Evolutionary conservation across 176 grass and related monocot species (phyloP).

Genomic region (Dactylis glomerata): DNA sequence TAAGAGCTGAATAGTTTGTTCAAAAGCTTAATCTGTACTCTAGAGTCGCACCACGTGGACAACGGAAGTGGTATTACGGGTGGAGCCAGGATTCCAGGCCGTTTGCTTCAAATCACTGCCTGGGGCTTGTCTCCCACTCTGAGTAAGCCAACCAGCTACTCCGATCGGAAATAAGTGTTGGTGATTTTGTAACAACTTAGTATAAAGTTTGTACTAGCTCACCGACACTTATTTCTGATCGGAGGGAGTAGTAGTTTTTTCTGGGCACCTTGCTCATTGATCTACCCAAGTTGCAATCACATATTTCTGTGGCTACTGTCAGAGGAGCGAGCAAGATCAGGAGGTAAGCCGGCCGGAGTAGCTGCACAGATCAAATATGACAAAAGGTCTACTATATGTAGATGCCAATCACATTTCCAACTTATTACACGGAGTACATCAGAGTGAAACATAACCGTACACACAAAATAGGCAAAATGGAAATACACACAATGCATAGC

Average conservation of each 20-base stretch:
- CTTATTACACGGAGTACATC: neutral
- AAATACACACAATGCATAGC: neutral
- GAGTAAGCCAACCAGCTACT: no score
- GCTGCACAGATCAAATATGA: neutral
- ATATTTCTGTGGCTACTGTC: neutral
- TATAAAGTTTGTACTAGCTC: no score
- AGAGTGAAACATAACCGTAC: neutral
- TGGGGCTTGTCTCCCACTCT: no score
- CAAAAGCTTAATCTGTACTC: neutral
- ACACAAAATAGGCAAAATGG: neutral
- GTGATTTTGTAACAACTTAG: no score
- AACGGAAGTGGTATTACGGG: no score
- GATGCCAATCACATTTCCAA: neutral
- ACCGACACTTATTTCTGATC: no score
- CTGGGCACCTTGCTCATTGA: neutral
- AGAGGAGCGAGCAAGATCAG: neutral
- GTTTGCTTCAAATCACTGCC: no score
- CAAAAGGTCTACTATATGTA: neutral
- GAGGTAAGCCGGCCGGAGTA: neutral
- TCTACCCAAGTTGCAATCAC: neutral
- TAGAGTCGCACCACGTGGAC: neutral
- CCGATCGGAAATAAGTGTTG: no score
- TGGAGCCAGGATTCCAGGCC: no score
- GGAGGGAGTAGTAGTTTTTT: no score
- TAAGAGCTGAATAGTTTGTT: neutral